These are phyloP conservation scores for Clitopilus hobsonii DNA, from an alignment of 768 basidiomycete species.

Conservation along the genomic window DNA sequence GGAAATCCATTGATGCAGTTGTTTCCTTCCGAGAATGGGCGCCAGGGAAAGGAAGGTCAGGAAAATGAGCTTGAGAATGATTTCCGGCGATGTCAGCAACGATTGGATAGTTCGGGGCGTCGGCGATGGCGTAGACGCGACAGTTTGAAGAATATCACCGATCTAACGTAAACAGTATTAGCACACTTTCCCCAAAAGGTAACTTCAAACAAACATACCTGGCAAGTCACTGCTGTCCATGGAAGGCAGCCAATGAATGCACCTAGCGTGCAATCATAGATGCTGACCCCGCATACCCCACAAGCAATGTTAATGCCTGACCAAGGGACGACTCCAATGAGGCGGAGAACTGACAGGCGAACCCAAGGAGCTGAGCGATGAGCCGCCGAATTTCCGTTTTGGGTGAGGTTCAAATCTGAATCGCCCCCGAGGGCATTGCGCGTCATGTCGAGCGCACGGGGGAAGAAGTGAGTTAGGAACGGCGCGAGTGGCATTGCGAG, in stretches of 20 bases:
- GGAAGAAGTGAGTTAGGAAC: conserved; percentile 75
- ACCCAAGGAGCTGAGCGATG: conserved; percentile 64
- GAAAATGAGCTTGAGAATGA: conserved; percentile 79
- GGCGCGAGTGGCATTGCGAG: conserved; percentile 84
- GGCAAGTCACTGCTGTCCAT: conserved; percentile 91
- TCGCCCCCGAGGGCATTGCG: conserved; percentile 74
- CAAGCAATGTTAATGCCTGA: conserved; percentile 96
- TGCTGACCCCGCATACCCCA: conserved; percentile 81
- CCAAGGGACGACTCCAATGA: conserved; percentile 95
- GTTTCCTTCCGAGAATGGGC: conserved; percentile 75
- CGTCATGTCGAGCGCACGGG: conserved; percentile 80
- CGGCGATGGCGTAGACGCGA: conserved; percentile 67
- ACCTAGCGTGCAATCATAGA: conserved; percentile 73
- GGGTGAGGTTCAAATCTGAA: conserved; percentile 36
- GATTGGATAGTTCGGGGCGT: conserved; percentile 78
- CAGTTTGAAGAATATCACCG: conserved; percentile 82
- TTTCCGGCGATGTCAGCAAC: conserved; percentile 76
- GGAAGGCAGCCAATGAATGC: conserved; percentile 81
- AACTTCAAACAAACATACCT: conserved; percentile 40
- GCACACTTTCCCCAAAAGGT: conserved; percentile 12
- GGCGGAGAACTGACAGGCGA: conserved; percentile 79
- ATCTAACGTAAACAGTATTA: conserved; percentile 42
- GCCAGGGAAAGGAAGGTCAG: conserved; percentile 82
- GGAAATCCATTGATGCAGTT: conserved; percentile 54
- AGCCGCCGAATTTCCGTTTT: conserved; percentile 24